These are phyloP conservation scores for Pluteus cervinus DNA, from an alignment of 768 basidiomycete genomes.

Conservation along the genomic window DNA sequence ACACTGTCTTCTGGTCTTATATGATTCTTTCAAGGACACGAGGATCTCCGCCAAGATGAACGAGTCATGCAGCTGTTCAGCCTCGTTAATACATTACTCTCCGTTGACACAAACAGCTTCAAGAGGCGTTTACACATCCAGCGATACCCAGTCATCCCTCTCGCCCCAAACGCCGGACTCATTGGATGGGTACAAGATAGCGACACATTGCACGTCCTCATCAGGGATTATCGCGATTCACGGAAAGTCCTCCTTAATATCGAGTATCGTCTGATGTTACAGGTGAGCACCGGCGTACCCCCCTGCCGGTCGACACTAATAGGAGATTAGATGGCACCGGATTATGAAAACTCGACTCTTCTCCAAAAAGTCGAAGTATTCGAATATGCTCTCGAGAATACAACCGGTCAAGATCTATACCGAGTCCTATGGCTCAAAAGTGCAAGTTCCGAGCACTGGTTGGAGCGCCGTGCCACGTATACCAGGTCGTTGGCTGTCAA, in stretches of 20 bases:
- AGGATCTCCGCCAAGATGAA: constrained; percentile 98
- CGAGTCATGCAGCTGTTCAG: constrained; percentile 99
- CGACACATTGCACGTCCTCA: constrained; percentile 93
- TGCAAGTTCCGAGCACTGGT: constrained; percentile 93
- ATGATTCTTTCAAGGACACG: constrained; percentile 63
- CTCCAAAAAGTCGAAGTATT: constrained; percentile 99
- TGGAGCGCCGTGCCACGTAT: constrained; percentile 93
- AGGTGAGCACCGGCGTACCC: constrained; percentile 45
- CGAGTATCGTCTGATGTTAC: constrained; percentile 97
- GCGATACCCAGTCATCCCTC: constrained; percentile 84
- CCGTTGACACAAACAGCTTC: constrained; percentile 91
- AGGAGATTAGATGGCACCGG: constrained; percentile 87
- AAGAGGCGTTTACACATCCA: constrained; percentile 95
- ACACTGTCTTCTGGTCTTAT: not conserved
- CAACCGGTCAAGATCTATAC: constrained; percentile 96
- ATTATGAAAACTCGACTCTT: constrained; percentile 90
- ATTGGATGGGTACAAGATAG: constrained; percentile 94
- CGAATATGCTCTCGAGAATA: constrained; percentile 97
- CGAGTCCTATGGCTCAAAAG: constrained; percentile 96
- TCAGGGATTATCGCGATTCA: constrained; percentile 93
- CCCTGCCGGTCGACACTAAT: constrained; percentile 4
- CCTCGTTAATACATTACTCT: constrained; percentile 90
- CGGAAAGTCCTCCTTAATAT: constrained; percentile 96
- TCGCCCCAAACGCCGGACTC: constrained; percentile 93
- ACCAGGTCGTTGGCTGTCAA: constrained; percentile 94